Conservation (phyloP, 352 stramenopile species). For the Globisporangium acanthophoron region DNA sequence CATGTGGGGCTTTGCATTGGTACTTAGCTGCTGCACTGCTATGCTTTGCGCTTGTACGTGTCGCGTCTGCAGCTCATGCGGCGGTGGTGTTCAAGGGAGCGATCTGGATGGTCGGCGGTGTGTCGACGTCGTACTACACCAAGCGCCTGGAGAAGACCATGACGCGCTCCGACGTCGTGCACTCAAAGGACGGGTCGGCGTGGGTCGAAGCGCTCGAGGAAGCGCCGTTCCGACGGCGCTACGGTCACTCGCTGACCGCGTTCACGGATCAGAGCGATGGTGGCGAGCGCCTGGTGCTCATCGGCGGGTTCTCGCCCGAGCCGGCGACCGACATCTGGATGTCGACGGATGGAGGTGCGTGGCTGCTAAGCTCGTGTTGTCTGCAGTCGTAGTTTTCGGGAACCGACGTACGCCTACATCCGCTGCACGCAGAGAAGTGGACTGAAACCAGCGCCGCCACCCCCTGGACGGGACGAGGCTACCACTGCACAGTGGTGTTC, state of each 20-base stretch:
- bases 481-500: constrained; percentile 70
- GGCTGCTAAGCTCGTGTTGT: neutral
- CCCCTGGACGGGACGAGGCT: constrained; percentile 60
- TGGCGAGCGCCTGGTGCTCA: constrained; percentile 46
- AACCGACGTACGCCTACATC: too few species aligned
- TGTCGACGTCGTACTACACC: constrained; percentile 74
- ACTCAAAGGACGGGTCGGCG: constrained; percentile 40
- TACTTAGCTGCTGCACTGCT: neutral
- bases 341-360: constrained; percentile 51
- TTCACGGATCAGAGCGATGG: constrained; percentile 51
- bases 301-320: constrained; percentile 73
- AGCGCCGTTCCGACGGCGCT: constrained; percentile 64
- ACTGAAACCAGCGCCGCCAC: constrained; percentile 20
- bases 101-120: constrained; percentile 70
- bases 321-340: constrained; percentile 74
- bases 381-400: neutral
- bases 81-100: constrained; percentile 46
- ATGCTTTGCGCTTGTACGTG: neutral
- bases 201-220: constrained; percentile 72
- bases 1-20: neutral
- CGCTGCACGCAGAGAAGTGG: constrained; percentile 33
- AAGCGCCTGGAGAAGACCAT: constrained; percentile 65
- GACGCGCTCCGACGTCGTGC: constrained; percentile 60
- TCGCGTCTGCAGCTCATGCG: constrained; percentile 42
- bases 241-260: constrained; percentile 58